Conservation (phyloP, 2,329 filamentous ascomycete species). For the Pseudopithomyces chartarum region DNA sequence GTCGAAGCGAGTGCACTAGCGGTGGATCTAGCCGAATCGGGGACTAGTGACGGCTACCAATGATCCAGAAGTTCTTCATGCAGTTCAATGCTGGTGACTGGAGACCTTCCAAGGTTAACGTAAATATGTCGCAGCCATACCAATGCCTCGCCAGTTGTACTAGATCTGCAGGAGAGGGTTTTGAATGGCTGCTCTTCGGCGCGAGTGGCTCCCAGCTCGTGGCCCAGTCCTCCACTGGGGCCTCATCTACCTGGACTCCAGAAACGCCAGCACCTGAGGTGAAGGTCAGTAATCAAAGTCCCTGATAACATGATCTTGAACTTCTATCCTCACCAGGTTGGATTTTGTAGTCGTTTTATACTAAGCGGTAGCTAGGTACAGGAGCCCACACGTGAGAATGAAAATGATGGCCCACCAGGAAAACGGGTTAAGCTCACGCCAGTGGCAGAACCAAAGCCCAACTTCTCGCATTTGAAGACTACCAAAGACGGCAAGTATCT, state of each 20-base stretch:
- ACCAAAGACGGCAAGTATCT: constrained; percentile 70
- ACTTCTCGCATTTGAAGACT: constrained; percentile 70
- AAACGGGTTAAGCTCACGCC: constrained; percentile 50
- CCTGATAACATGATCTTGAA: not conserved
- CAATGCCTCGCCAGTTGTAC: constrained; percentile 44
- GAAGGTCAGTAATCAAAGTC: constrained; percentile 27
- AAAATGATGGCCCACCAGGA: constrained; percentile 43
- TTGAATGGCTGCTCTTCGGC: constrained; percentile 65
- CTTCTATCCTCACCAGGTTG: not conserved
- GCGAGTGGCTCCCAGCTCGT: constrained; percentile 75
- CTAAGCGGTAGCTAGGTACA: constrained; percentile 25
- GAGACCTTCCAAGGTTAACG: not conserved
- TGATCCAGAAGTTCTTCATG: constrained; percentile 9
- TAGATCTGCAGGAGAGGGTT: constrained; percentile 12
- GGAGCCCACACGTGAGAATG: constrained; percentile 21
- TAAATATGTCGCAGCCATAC: constrained; percentile 44
- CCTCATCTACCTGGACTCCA: constrained; percentile 34
- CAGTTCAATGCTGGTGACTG: not conserved
- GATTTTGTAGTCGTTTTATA: not conserved
- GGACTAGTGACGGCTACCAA: not conserved
- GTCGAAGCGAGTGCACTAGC: constrained; percentile 9
- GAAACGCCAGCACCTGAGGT: constrained; percentile 16
- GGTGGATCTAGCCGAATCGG: constrained; percentile 1
- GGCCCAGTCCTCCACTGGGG: constrained; percentile 43
- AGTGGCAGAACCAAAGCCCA: constrained; percentile 52